Percentiles rank a stretch among this genome's conserved stretches.
Evolutionary conservation across 176 grass and related monocot species (phyloP).

Genomic region (Metroxylon sagu): DNA sequence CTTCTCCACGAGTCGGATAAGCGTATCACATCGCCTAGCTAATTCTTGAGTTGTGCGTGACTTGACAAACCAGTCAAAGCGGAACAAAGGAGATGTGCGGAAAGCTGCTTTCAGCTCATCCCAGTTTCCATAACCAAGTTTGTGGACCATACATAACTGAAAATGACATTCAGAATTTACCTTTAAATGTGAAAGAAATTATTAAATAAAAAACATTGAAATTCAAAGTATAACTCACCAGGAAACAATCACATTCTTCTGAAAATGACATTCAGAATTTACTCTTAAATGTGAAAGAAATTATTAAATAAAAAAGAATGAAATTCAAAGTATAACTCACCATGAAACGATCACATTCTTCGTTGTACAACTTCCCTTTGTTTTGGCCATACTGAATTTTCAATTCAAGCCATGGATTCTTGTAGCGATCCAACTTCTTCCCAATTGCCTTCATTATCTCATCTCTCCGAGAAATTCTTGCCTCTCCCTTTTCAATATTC

Average conservation of each 20-base stretch:
- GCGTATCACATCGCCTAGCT: constrained; percentile 83
- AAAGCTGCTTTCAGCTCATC: constrained; percentile 95
- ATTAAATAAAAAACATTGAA: no score
- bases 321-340: constrained; percentile 23
- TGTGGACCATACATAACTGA: constrained; percentile 97
- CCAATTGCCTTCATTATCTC: constrained; percentile 89
- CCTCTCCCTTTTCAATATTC: constrained; percentile 94
- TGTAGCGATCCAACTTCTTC: constrained; percentile 90
- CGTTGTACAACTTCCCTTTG: constrained; percentile 93
- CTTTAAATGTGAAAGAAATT: no score
- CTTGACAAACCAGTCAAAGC: constrained; percentile 99
- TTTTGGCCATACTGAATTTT: constrained; percentile 97
- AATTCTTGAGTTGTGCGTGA: constrained; percentile 85
- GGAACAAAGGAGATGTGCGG: constrained; percentile 73
- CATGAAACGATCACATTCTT: constrained; percentile 99
- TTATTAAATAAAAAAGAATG: no score
- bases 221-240: constrained; percentile 39
- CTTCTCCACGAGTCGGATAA: constrained; percentile 89
- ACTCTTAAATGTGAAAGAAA: no score
- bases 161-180: background rate
- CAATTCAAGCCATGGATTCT: constrained; percentile 91
- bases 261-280: no score
- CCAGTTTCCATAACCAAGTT: constrained; percentile 93
- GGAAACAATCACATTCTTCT: constrained; percentile 91
- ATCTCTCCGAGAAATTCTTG: constrained; percentile 86